Base-by-base conservation (phyloP, 1,284 basidiomycete genomes). In the Serendipita sp. region DNA sequence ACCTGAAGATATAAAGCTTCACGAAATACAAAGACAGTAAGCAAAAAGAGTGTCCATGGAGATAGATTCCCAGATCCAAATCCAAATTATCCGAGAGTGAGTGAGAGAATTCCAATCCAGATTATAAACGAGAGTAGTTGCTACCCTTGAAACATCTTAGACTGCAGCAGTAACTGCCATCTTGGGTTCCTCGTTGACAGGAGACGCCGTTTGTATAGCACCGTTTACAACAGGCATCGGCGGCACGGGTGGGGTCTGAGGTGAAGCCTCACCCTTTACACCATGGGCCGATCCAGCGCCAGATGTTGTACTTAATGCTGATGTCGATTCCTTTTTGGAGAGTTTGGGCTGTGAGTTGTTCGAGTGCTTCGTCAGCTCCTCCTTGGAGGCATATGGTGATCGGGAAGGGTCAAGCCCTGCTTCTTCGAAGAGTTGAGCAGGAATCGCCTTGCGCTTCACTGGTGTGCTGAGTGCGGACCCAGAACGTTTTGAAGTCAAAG, bases 391-490 rank as follows among this genome's bases (percentile, higher is more conserved):
- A 35, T 58, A 58, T 32, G 53, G 53, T 10, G 53, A 58, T 35
- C 32, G 53, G 3, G 53, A n/a, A 8, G 53, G 53, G 32, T 58
- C 53, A n/a, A 58, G 22, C n/a, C 53, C 53, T 22, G 53, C 53
- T 32, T 58, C 15, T 58, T 58, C 53, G 32, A 58, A 34, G 8
- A 58, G 53, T 58, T 58, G 53, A n/a, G 53, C 53, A 8, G 53
- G 53, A 32, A 58, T 58, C 12, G 53, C 53, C 53, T 58, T 58
- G 53, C 53, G 53, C 53, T 58, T 58, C n/a, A 58, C 53, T 22
- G 53, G 53, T 34, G 53, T 58, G 8, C 12, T 32, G 10, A 32
- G 32, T 4, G 22, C 53, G n/a, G 45, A 49, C 10, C 15, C 34
- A 26, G 53, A 30, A 26, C 53, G 53, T 10, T 58, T 58, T n/a